A percentile compares a stretch with the other conserved stretches of the same genome.
Conservation (phyloP, 257 asterid genomes). For the Lycium ferocissimum region DNA sequence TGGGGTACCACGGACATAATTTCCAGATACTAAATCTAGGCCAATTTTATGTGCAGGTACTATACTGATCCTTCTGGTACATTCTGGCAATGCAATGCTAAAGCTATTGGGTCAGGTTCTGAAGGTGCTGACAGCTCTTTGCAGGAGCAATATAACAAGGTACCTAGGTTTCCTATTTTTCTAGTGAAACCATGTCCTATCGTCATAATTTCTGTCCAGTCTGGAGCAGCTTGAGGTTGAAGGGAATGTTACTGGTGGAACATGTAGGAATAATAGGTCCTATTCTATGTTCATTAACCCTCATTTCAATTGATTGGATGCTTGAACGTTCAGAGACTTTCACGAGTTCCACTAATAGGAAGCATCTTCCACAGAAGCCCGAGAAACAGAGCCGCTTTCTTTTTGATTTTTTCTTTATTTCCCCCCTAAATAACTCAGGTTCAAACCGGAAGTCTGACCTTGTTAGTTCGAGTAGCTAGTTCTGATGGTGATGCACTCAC, state of each 20-base stretch:
- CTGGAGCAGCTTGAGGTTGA: not conserved
- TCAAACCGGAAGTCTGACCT: not conserved
- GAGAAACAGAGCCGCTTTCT: not conserved
- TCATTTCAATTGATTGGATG: not conserved
- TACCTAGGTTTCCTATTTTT: constrained; percentile 20
- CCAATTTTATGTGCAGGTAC: constrained; percentile 49
- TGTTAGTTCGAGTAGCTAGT: not conserved
- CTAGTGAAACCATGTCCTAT: not conserved
- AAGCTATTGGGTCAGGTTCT: constrained; percentile 77
- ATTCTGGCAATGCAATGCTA: constrained; percentile 81
- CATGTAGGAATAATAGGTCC: not conserved
- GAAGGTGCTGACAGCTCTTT: constrained; percentile 67
- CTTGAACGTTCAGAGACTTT: not conserved
- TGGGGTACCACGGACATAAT: not conserved
- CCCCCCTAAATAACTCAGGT: not conserved
- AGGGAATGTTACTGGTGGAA: not conserved
- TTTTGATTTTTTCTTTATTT: not conserved
- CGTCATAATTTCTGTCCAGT: not conserved
- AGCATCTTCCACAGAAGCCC: not conserved
- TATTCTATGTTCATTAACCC: not conserved
- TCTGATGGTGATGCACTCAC: not conserved
- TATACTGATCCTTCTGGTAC: constrained; percentile 76
- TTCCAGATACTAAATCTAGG: not conserved
- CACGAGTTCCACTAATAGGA: not conserved
- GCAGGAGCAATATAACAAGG: constrained; percentile 57